A percentile compares a stretch with the other conserved stretches of the same genome.
Conservation (phyloP, 805 yeast genomes). For the Cyberlindnera mycetangii region DNA sequence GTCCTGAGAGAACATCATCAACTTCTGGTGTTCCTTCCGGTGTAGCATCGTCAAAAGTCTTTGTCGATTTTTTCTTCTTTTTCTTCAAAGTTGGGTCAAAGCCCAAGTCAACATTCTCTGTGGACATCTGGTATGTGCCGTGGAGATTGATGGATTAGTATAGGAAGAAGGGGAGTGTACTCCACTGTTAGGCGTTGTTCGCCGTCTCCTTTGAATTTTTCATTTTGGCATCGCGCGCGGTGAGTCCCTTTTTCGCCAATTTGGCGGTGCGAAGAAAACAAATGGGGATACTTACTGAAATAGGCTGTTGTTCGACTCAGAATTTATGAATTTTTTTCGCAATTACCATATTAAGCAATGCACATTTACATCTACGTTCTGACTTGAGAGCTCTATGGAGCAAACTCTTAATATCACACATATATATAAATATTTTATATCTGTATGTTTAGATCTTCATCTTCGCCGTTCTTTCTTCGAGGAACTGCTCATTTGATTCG, state of each 20-base stretch:
- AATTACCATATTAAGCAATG: neutral
- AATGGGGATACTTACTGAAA: too few relatives aligned
- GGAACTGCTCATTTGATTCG: constrained; percentile 32
- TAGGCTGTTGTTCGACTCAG: neutral
- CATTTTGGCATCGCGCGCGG: too few relatives aligned
- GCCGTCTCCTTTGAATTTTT: too few relatives aligned
- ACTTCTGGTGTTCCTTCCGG: constrained; percentile 43
- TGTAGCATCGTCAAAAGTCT: constrained; percentile 35
- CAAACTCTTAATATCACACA: neutral
- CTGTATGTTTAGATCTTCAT: constrained; percentile 6
- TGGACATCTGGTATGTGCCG: constrained; percentile 6
- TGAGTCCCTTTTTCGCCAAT: too few relatives aligned
- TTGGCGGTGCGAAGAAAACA: too few relatives aligned
- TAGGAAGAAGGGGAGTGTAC: too few relatives aligned
- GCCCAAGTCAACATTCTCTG: constrained; percentile 37
- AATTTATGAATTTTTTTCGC: neutral
- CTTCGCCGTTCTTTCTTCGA: constrained; percentile 30
- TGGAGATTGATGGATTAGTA: too few relatives aligned
- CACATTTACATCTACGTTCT: too few relatives aligned
- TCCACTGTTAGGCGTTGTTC: too few relatives aligned
- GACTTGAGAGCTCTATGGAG: too few relatives aligned
- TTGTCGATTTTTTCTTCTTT: constrained; percentile 70
- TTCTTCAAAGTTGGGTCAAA: constrained; percentile 75
- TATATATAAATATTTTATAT: neutral
- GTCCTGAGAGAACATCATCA: constrained; percentile 71